Evolutionary conservation across 257 asterid genomes (phyloP), one percentile per base, ranked within the genome.

Genomic region (Solanum pinnatisectum): DNA sequence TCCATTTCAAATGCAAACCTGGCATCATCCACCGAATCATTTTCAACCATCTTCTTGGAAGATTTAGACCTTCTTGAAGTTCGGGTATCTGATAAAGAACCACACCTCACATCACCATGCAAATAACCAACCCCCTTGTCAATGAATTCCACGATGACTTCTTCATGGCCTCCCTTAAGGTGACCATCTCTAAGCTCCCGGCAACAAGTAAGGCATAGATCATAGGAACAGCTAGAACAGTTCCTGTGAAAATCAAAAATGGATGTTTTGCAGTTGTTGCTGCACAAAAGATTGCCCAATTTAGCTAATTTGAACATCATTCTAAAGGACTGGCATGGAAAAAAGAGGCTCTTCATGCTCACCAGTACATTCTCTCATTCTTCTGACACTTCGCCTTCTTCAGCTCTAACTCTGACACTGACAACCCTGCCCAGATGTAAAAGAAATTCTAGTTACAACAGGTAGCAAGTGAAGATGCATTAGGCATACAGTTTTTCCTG

Each of bases 201-300:
- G 87, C 97, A 97, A 88, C 99, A 97, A 67, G 92, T 89, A 87
- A 97, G 95, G 87, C 99, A 97, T 87, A 97, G 94, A 87, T 96
- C 98, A 91, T 92, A 97, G 87, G 92, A 87, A 87, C 99, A 97
- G 36, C 23, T 87, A 37, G 93, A 91, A 90, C 98, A 96, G 93
- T 94, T 97, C 81, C 98, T 90, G 87, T 95, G 96, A 70, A 91
- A 91, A 89, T 96, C 98, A 91, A 88, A 88, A 84, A 96, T 94
- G 16, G 98, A 93, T 59, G 98, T 95, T 89, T 88, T 93, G 90
- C 99, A 96, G 90, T 94, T 92, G 95, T 94, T 93, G 85, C 99
- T 96, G 96, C 92, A 92, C 10, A 87, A 87, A 84, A 86, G 32
- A 86, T 27, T 27, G 68, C 85, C 32, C 85, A 46, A 30, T 20